These are phyloP conservation scores for Pulveroboletus frians DNA, from an alignment of 768 basidiomycete species.

Conservation along the genomic window DNA sequence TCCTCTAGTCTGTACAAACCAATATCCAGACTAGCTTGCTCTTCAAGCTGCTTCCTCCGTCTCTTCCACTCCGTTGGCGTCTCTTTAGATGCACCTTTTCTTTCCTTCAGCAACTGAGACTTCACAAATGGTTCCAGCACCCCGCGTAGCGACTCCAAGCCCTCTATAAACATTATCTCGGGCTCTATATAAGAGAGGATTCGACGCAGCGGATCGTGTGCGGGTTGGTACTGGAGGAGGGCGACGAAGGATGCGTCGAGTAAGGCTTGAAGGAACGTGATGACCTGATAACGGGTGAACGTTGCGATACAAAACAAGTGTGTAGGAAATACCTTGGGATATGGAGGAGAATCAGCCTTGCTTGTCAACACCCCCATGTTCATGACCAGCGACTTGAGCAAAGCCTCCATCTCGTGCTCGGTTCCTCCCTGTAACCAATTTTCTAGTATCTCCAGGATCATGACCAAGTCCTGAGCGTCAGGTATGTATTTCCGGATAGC, in stretches of 20 bases:
- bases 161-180: constrained; percentile 47
- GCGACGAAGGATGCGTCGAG: constrained; percentile 70
- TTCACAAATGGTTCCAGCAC: constrained; percentile 58
- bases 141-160: constrained; percentile 53
- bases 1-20: constrained; percentile 73
- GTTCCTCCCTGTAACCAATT: constrained; percentile 36
- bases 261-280: constrained; percentile 56
- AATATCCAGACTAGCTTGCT: constrained; percentile 48
- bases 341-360: constrained; percentile 19
- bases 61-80: constrained; percentile 44
- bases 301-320: constrained; percentile 27
- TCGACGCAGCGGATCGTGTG: constrained; percentile 47
- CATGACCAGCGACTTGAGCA: constrained; percentile 21
- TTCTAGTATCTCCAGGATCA: constrained; percentile 35
- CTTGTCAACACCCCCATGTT: constrained; percentile 13
- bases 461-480: constrained; percentile 36
- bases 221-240: constrained; percentile 58
- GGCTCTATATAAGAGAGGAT: constrained; percentile 50
- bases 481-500: constrained; percentile 40
- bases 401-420: constrained; percentile 18
- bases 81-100: constrained; percentile 30
- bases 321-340: constrained; percentile 37
- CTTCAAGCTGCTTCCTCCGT: constrained; percentile 48
- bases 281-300: constrained; percentile 44
- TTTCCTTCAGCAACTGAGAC: constrained; percentile 49